These are phyloP conservation scores for Plenodomus tracheiphilus DNA, from an alignment of 2,329 filamentous ascomycete species.

Conservation along the genomic window DNA sequence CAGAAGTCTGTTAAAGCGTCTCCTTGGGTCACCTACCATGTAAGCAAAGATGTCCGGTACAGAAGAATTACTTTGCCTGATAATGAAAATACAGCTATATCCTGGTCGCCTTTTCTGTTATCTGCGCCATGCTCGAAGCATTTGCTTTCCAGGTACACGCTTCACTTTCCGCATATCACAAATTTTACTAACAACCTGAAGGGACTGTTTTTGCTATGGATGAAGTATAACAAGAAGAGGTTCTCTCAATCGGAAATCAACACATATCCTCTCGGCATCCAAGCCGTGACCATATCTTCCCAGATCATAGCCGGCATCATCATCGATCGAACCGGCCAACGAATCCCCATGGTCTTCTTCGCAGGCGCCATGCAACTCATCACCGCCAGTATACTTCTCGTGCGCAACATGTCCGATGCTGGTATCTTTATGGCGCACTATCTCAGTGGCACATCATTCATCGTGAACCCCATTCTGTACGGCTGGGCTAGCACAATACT, in stretches of 20 bases:
- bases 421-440: constrained; percentile 44
- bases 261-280: constrained; percentile 61
- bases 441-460: constrained; percentile 42
- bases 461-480: constrained; percentile 44
- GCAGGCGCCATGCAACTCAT: constrained; percentile 38
- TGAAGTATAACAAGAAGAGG: constrained; percentile 17
- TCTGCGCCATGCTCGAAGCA: constrained; percentile 40
- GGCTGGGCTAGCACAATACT: constrained; percentile 47
- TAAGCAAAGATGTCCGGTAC: too few species aligned
- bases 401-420: constrained; percentile 32
- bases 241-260: constrained; percentile 54
- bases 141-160: constrained; percentile 28
- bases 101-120: constrained; percentile 42
- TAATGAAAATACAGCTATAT: constrained; percentile 48
- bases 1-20: constrained; percentile 18
- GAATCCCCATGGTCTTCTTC: constrained; percentile 39
- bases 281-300: constrained; percentile 59
- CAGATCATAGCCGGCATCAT: constrained; percentile 39
- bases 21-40: constrained; percentile 19
- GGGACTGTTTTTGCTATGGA: constrained; percentile 26
- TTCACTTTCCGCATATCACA: too few species aligned
- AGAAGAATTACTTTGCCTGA: too few species aligned
- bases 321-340: constrained; percentile 41
- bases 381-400: constrained; percentile 34
- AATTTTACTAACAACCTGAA: too few species aligned